A percentile compares a stretch with the other conserved stretches of the same genome.
Conservation (phyloP, 1,284 basidiomycete species). For the Termitomyces sp. region DNA sequence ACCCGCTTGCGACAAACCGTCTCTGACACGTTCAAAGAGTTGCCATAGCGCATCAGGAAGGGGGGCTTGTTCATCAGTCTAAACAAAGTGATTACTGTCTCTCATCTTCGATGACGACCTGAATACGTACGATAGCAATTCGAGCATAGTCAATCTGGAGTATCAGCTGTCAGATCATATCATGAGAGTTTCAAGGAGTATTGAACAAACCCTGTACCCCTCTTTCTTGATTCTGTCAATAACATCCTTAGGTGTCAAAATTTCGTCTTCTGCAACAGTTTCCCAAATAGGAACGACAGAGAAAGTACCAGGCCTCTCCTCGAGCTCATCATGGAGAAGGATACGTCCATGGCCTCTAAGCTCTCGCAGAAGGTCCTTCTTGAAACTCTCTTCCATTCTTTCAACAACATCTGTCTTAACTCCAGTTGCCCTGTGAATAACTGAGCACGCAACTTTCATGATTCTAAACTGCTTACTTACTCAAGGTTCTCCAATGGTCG, state of each 20-base stretch:
- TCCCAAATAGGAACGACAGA: slow-evolving; percentile 89
- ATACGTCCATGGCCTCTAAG: slow-evolving; percentile 78
- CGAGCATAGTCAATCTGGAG: slow-evolving; percentile 81
- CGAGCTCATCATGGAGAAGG: slow-evolving; percentile 92
- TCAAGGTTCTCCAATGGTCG: slow-evolving; percentile 90
- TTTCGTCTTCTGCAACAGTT: slow-evolving; percentile 76
- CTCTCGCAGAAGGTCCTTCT: slow-evolving; percentile 86
- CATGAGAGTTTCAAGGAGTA: background rate
- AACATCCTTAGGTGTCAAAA: slow-evolving; percentile 90
- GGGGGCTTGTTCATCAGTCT: slow-evolving; percentile 97
- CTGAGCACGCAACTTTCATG: slow-evolving; percentile 1
- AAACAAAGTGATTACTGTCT: slow-evolving; percentile 3
- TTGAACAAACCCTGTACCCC: slow-evolving; percentile 60
- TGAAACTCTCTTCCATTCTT: slow-evolving; percentile 87
- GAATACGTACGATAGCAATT: slow-evolving; percentile 69
- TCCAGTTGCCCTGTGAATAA: slow-evolving; percentile 75
- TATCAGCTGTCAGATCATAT: background rate
- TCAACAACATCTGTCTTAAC: slow-evolving; percentile 92
- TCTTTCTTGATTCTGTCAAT: slow-evolving; percentile 71
- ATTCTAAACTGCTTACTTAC: slow-evolving; percentile 40
- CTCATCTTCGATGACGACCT: background rate
- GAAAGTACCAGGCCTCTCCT: slow-evolving; percentile 88
- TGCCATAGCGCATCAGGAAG: slow-evolving; percentile 80
- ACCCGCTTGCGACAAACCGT: slow-evolving; percentile 56
- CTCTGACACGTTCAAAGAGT: slow-evolving; percentile 69